phyloP scores from a whole-genome alignment of 139 green algal genomes.

The Picochlorum costavermella region DNA sequence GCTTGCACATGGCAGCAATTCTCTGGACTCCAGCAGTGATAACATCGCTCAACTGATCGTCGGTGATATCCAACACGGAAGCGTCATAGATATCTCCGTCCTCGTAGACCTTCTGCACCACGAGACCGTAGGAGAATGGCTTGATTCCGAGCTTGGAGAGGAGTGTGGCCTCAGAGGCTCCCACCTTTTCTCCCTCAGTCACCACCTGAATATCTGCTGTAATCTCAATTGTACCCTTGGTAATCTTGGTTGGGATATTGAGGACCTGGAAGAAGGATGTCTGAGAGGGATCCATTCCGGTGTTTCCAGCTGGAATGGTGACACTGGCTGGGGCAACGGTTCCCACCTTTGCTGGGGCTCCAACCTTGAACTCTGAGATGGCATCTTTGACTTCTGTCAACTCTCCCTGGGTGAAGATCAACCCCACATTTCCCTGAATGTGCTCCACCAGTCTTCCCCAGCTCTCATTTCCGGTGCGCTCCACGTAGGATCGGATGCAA shows the following conservation, averaged over 20 bases:
- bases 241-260: constrained; percentile 99
- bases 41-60: constrained; percentile 72
- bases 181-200: constrained; percentile 77
- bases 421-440: constrained; percentile 95
- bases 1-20: constrained; percentile 80
- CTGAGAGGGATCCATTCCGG: constrained; percentile 97
- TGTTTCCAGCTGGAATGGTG: constrained; percentile 77
- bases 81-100: constrained; percentile 74
- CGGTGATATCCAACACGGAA: constrained; percentile 87
- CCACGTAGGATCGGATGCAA: constrained; percentile 87
- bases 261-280: constrained; percentile 99
- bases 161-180: constrained; percentile 94
- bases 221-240: constrained; percentile 97
- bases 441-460: constrained; percentile 75
- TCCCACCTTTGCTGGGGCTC: constrained; percentile 85
- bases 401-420: constrained; percentile 92
- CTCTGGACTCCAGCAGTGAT: constrained; percentile 67
- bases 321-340: constrained; percentile 85
- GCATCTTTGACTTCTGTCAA: constrained; percentile 60
- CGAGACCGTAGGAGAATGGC: constrained; percentile 96
- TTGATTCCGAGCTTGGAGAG: constrained; percentile 97
- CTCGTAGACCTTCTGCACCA: constrained; percentile 79
- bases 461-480: constrained; percentile 78
- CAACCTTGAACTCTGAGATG: constrained; percentile 87
- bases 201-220: constrained; percentile 81